Evolutionary conservation across 495 filamentous ascomycete species (phyloP).

Genomic region (Pyronema omphalodes): DNA sequence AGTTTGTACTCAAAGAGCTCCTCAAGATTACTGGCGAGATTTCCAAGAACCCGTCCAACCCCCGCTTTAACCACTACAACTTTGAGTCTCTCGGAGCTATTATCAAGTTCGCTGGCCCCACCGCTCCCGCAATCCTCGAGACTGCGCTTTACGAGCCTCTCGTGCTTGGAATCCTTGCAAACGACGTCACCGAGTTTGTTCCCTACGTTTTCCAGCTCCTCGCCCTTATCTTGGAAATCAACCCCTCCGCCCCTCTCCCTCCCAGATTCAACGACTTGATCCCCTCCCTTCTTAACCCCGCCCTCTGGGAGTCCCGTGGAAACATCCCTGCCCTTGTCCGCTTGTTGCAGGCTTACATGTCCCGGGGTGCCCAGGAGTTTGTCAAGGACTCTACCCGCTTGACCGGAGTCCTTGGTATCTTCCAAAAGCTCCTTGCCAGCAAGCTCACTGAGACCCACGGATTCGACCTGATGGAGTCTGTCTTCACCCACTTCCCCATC

Average conservation of each 20-base stretch:
- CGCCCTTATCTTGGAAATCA: conserved; percentile 67
- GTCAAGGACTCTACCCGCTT: conserved; percentile 49
- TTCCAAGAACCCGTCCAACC: conserved; percentile 85
- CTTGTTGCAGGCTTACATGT: conserved; percentile 65
- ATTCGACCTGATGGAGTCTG: conserved; percentile 74
- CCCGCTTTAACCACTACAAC: conserved; percentile 93
- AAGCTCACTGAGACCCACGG: conserved; percentile 63
- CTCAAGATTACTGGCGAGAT: conserved; percentile 77
- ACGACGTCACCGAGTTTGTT: conserved; percentile 80
- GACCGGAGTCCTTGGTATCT: conserved; percentile 69
- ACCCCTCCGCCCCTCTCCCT: conserved; percentile 52
- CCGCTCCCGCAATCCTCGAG: conserved; percentile 55
- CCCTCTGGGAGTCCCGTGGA: conserved; percentile 74
- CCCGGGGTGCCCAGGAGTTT: conserved; percentile 53
- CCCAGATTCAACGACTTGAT: conserved; percentile 61
- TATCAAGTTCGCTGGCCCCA: conserved; percentile 55
- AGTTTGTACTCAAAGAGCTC: conserved; percentile 56
- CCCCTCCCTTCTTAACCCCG: conserved; percentile 50
- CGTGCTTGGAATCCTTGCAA: conserved; percentile 45
- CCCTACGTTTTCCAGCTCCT: conserved; percentile 96
- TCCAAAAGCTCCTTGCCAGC: conserved; percentile 61
- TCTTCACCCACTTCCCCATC: conserved; percentile 53
- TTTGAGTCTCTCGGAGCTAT: conserved; percentile 95
- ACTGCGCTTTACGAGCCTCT: conserved; percentile 60
- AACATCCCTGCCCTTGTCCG: conserved; percentile 82